These are phyloP conservation scores for Ophiosphaerella herpotricha DNA, from an alignment of 2,329 filamentous ascomycete genomes.

Conservation along the genomic window DNA sequence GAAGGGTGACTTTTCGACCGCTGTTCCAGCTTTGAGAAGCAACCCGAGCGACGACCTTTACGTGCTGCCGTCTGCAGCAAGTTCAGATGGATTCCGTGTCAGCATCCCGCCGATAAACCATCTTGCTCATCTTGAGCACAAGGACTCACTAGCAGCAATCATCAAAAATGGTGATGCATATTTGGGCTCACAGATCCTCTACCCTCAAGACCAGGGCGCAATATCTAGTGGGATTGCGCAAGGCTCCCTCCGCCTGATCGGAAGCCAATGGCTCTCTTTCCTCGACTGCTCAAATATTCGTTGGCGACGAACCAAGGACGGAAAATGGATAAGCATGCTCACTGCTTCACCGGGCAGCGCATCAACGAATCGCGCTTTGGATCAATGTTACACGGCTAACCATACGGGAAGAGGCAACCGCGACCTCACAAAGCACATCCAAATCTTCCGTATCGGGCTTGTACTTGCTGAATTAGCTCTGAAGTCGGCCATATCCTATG, in stretches of 20 bases:
- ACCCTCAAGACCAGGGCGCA: conserved; percentile 30
- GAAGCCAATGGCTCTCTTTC: conserved; percentile 28
- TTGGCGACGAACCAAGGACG: conserved; percentile 24
- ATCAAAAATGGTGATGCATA: conserved; percentile 14
- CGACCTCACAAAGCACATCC: conserved; percentile 24
- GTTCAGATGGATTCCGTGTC: conserved; percentile 26
- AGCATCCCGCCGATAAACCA: conserved; percentile 20
- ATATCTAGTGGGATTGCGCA: conserved; percentile 28
- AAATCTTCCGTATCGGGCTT: conserved; percentile 35
- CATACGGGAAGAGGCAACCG: conserved; percentile 6
- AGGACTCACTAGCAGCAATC: conserved; percentile 25
- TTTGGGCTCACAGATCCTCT: conserved; percentile 26
- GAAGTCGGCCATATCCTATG: conserved; percentile 19
- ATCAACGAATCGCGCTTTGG: conserved; percentile 17
- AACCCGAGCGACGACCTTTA: conserved; percentile 14
- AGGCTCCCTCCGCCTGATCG: conserved; percentile 27
- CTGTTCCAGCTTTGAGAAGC: conserved; percentile 14
- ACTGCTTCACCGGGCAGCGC: conserved; percentile 17
- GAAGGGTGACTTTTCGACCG: conserved; percentile 13
- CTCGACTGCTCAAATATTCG: conserved; percentile 30
- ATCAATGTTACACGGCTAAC: conserved; percentile 13
- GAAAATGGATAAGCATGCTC: conserved; percentile 31
- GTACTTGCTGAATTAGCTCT: conserved; percentile 30
- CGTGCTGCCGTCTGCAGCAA: conserved; percentile 23
- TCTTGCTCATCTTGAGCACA: conserved; percentile 28